Evolutionary conservation across 768 basidiomycete species (phyloP).

Genomic region (Amanita exitialis): DNA sequence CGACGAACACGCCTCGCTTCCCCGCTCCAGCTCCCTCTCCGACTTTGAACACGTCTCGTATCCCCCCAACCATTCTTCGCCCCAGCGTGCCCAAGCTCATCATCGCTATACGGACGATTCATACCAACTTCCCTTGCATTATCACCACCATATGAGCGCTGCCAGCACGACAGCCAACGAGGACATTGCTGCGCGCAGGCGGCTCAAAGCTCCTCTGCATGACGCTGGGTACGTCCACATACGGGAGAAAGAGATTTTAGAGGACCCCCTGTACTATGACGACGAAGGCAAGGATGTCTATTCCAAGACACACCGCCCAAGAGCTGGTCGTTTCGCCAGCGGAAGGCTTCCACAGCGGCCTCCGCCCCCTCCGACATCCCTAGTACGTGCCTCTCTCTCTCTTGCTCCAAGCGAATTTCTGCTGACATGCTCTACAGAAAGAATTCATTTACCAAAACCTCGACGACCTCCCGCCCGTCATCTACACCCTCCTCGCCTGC

Average conservation of each 20-base stretch:
- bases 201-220: constrained; percentile 20
- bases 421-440: constrained; percentile 26
- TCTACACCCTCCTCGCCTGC: constrained; percentile 91
- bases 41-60: constrained; percentile 68
- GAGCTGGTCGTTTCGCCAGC: constrained; percentile 34
- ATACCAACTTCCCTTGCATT: constrained; percentile 35
- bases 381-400: constrained; percentile 29
- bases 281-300: constrained; percentile 45
- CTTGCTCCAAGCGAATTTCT: constrained; percentile 10
- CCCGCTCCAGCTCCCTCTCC: constrained; percentile 39
- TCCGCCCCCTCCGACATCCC: constrained; percentile 56
- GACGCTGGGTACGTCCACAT: constrained; percentile 11
- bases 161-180: constrained; percentile 6
- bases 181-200: constrained; percentile 19
- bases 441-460: constrained; percentile 76
- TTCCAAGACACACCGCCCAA: constrained; percentile 30
- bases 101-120: constrained; percentile 6
- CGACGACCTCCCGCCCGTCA: constrained; percentile 65
- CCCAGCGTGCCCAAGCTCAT: constrained; percentile 18
- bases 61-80: constrained; percentile 31
- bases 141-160: constrained; percentile 23
- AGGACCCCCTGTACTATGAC: constrained; percentile 19
- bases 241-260: constrained; percentile 19
- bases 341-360: constrained; percentile 52
- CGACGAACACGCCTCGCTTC: constrained; percentile 37